A percentile compares a stretch with the other conserved stretches of the same genome.
These are phyloP conservation scores for Lipomyces anomalus DNA, from an alignment of 805 yeast genomes.

Conservation along the genomic window DNA sequence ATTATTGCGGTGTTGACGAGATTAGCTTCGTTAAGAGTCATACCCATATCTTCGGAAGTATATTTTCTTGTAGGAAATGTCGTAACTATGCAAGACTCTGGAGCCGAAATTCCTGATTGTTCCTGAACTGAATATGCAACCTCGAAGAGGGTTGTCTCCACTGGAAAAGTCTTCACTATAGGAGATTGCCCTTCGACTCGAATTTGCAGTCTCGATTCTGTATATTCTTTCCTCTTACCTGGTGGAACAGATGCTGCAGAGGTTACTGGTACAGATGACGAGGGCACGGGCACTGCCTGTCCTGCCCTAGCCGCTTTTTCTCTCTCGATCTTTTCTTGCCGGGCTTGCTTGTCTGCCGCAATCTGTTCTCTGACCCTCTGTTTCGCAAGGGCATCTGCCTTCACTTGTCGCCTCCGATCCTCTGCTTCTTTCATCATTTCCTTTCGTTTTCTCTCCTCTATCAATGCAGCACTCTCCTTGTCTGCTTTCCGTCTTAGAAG, in stretches of 20 bases:
- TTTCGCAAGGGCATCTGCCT: constrained; percentile 31
- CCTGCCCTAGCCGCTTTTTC: constrained; percentile 10
- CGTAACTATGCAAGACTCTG: constrained; percentile 26
- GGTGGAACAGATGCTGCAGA: constrained; percentile 21
- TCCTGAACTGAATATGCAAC: constrained; percentile 28
- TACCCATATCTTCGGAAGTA: constrained; percentile 24
- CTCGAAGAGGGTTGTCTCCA: constrained; percentile 28
- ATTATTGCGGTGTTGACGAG: constrained; percentile 32
- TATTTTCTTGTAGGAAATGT: constrained; percentile 31
- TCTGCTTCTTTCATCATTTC: constrained; percentile 33
- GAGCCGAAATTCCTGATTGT: constrained; percentile 25
- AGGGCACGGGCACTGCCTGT: constrained; percentile 8
- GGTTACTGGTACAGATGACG: constrained; percentile 9
- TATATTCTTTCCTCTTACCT: constrained; percentile 15
- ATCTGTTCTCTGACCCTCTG: constrained; percentile 32
- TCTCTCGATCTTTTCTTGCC: constrained; percentile 24
- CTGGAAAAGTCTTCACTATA: constrained; percentile 27
- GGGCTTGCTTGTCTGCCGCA: constrained; percentile 34
- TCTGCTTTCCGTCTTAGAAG: constrained; percentile 29
- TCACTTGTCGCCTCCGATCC: constrained; percentile 29
- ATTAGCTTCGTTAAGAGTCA: constrained; percentile 31
- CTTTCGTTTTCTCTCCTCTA: constrained; percentile 31
- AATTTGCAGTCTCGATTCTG: constrained; percentile 26
- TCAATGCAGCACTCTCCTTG: constrained; percentile 27
- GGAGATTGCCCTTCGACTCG: constrained; percentile 27